Evolutionary conservation across 768 basidiomycete species (phyloP).

Genomic region (Tricholoma matsutake): DNA sequence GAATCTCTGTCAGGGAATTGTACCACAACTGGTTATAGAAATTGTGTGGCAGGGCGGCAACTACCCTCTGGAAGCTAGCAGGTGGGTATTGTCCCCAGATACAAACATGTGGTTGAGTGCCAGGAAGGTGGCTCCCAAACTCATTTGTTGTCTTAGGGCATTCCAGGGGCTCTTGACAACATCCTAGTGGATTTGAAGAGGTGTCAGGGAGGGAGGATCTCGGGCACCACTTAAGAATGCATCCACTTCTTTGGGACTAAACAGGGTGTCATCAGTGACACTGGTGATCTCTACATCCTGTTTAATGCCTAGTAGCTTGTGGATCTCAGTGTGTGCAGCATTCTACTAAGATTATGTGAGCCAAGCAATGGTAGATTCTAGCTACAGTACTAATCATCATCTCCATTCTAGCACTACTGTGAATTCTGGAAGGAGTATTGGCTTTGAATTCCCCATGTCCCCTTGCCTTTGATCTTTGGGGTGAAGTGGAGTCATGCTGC

Average conservation of each 20-base stretch:
- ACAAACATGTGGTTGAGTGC: neutral
- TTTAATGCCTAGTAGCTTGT: too few relatives aligned
- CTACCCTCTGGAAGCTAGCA: neutral
- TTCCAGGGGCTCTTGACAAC: neutral
- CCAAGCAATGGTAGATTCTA: too few relatives aligned
- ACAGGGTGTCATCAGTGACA: too few relatives aligned
- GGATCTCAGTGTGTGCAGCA: too few relatives aligned
- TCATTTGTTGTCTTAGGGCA: constrained; percentile 1
- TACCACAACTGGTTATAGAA: constrained; percentile 1
- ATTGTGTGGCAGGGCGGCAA: constrained; percentile 1
- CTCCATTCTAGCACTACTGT: neutral
- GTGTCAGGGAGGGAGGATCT: neutral
- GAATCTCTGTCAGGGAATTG: constrained; percentile 1
- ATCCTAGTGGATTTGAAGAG: neutral
- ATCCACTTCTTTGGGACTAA: neutral
- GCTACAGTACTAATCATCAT: neutral
- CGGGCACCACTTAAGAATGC: neutral
- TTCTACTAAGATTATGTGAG: too few relatives aligned
- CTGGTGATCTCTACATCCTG: too few relatives aligned
- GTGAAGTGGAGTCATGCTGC: neutral
- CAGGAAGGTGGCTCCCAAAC: neutral
- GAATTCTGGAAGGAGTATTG: neutral
- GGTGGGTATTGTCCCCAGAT: neutral
- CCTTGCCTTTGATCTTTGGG: neutral
- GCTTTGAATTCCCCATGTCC: neutral